Conservation (phyloP, 2,329 filamentous ascomycete species). For the Epichloe glyceriae region DNA sequence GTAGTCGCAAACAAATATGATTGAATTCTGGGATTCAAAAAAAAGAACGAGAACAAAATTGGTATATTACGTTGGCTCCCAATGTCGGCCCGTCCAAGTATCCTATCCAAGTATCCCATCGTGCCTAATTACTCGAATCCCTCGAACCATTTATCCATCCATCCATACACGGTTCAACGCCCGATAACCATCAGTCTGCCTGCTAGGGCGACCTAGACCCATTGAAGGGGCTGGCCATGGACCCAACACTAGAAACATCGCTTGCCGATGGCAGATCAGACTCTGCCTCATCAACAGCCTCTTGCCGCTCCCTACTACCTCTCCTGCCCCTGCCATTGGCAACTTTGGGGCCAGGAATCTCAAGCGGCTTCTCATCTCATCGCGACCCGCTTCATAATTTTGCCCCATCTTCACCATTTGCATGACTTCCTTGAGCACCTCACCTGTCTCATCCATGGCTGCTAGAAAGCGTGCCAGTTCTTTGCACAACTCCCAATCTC, state of each 20-base stretch:
- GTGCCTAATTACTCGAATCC: too few relatives aligned
- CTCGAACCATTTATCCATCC: background rate
- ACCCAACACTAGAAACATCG: constrained; percentile 24
- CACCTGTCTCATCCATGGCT: constrained; percentile 76
- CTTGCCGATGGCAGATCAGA: constrained; percentile 25
- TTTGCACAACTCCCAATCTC: constrained; percentile 91
- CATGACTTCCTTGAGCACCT: constrained; percentile 62
- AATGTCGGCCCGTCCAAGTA: too few relatives aligned
- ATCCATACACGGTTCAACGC: background rate
- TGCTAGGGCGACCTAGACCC: constrained; percentile 3
- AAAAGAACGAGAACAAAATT: too few relatives aligned
- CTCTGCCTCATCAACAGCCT: constrained; percentile 17
- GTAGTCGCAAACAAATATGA: too few relatives aligned
- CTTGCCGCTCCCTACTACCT: constrained; percentile 18
- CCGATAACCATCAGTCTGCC: background rate
- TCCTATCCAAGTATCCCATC: too few relatives aligned
- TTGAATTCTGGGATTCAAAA: too few relatives aligned
- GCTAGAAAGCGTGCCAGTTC: constrained; percentile 92
- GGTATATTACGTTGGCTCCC: too few relatives aligned
- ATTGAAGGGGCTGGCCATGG: constrained; percentile 17
- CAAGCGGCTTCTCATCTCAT: constrained; percentile 17
- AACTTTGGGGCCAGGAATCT: constrained; percentile 17
- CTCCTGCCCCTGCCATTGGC: constrained; percentile 18
- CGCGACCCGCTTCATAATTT: constrained; percentile 17
- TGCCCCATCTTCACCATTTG: constrained; percentile 39